Evolutionary conservation across 768 basidiomycete species (phyloP), one percentile per base, ranked within the genome.

Genomic region (Kwoniella dendrophila): DNA sequence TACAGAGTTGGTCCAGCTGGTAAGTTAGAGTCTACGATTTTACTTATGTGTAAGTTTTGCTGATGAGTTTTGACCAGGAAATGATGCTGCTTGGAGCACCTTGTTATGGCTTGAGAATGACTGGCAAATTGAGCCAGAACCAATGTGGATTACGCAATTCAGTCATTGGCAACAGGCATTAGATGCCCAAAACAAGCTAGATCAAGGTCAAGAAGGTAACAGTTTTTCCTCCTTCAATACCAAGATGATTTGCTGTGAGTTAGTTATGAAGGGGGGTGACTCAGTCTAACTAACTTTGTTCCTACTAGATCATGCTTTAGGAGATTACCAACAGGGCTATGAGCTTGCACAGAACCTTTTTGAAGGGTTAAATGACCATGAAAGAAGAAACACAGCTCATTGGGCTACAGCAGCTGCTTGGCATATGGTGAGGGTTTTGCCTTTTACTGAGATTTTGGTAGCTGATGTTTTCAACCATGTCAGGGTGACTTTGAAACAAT

Each of bases 401-500:
- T 76, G 70, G 71, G 73, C 68, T 8, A 67, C 74, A 2, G 74
- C 73, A 2, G 68, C 76, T 3, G 74, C 76, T 4, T 79, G 76
- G 76, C 74, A 76, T 45, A 73, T 76, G 72, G 74, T 76, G 48
- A 66, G 67, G 63, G 8, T 2, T 47, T 20, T 50, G 12, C 4
- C n/a, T 27, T 27, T 45, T 24, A n/a, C 44, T 14, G 22, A 24
- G 44, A 14, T 14, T 40, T 40, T 44, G 43, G 14, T 12, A 26
- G 29, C 33, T 22, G 12, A 8, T n/a, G 29, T 41, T 11, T 52
- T 20, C 6, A 6, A 43, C 41, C 7, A 43, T 8, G 20, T 14
- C 40, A 73, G 67, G 70, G 68, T n/a, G 76, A 79, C 60, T 79
- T 68, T 58, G 72, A 73, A 27, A 52, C 70, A 11, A 79, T 79